A percentile compares a stretch with the other conserved stretches of the same genome.
These are phyloP conservation scores for Gossypium davidsonii DNA, from an alignment of 441 rosid genomes.

Conservation along the genomic window DNA sequence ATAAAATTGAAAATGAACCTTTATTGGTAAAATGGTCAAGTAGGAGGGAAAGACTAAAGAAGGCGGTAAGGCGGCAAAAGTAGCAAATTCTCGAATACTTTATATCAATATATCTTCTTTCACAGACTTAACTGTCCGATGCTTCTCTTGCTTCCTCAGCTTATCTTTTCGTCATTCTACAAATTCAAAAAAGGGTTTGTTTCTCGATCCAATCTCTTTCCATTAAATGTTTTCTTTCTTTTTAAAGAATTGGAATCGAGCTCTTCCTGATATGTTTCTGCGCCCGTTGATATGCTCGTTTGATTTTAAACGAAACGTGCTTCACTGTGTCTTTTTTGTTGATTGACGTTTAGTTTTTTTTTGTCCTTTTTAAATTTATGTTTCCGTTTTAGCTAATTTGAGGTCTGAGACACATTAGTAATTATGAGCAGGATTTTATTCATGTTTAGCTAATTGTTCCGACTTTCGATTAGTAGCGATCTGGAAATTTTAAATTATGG, in stretches of 20 bases:
- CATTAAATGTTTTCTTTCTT: not conserved
- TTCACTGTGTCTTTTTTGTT: not conserved
- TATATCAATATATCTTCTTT: not conserved
- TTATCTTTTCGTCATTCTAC: not conserved
- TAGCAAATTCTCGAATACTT: slow-evolving; percentile 1
- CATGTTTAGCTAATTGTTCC: not conserved
- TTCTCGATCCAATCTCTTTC: not conserved
- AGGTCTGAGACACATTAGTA: not conserved
- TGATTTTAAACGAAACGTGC: not conserved
- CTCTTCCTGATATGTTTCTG: not conserved
- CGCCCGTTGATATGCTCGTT: not conserved
- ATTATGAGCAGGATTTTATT: slow-evolving; percentile 2
- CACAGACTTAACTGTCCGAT: not conserved
- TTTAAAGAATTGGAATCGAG: not conserved
- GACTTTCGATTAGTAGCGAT: not conserved
- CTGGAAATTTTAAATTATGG: not conserved
- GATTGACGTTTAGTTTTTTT: not conserved
- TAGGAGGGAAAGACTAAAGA: slow-evolving; percentile 25
- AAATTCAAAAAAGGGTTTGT: slow-evolving; percentile 3
- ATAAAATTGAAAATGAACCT: too few relatives aligned
- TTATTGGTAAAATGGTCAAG: too few relatives aligned
- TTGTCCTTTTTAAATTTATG: not conserved
- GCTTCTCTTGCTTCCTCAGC: not conserved
- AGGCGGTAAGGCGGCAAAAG: slow-evolving; percentile 25
- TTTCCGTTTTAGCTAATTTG: slow-evolving; percentile 6